A percentile compares a stretch with the other conserved stretches of the same genome.
These are phyloP conservation scores for Cocos nucifera DNA, from an alignment of 176 grass and related monocot species.

Conservation along the genomic window DNA sequence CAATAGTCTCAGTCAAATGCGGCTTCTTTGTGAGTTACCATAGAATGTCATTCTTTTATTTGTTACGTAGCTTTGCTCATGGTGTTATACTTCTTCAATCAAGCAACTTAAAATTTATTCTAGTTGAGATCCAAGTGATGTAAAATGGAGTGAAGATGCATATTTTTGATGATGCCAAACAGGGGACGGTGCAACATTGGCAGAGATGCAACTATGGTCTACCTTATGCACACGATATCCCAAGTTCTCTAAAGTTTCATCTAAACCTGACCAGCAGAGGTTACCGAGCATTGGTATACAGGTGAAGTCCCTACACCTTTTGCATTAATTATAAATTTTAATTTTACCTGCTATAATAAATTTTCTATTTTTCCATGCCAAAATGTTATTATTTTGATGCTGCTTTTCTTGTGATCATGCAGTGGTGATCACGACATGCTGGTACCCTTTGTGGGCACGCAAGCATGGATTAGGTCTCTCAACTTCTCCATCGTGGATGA, in stretches of 20 bases:
- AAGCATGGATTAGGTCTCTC: constrained; percentile 45
- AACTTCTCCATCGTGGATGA: constrained; percentile 33
- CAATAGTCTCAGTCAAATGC: too few species aligned
- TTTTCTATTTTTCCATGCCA: too few species aligned
- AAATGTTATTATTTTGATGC: too few species aligned
- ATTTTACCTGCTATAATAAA: too few species aligned
- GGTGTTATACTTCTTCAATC: too few species aligned
- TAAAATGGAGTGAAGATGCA: too few species aligned
- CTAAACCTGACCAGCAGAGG: constrained; percentile 27
- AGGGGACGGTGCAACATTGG: constrained; percentile 44
- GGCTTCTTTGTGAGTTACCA: too few species aligned
- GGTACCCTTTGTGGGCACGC: constrained; percentile 20
- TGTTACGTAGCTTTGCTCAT: too few species aligned
- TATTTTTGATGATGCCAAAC: neutral
- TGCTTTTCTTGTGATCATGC: neutral
- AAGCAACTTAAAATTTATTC: too few species aligned
- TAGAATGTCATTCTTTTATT: too few species aligned
- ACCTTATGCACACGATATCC: constrained; percentile 21
- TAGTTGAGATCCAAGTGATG: too few species aligned
- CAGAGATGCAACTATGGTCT: constrained; percentile 26
- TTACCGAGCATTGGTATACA: constrained; percentile 42
- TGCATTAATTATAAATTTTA: too few species aligned
- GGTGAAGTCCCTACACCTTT: constrained; percentile 3
- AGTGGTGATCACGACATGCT: constrained; percentile 49
- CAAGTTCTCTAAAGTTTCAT: constrained; percentile 43